Evolutionary conservation across 108 stramenopile species (phyloP).

Genomic region (Cyclotella cryptica): DNA sequence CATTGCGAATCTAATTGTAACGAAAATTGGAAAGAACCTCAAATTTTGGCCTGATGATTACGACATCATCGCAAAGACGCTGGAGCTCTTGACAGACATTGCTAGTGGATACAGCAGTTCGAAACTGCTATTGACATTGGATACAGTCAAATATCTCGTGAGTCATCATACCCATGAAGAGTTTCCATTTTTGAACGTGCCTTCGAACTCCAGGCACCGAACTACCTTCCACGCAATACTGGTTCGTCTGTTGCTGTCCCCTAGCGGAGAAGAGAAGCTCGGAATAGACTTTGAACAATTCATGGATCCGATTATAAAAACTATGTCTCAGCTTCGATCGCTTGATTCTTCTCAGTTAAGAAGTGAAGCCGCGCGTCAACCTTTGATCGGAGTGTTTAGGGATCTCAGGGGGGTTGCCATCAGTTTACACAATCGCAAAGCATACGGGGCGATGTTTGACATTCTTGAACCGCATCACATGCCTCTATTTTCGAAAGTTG

Average conservation of each 20-base stretch:
- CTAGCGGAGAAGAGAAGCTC: constrained; percentile 88
- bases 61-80: constrained; percentile 89
- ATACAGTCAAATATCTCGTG: constrained; percentile 94
- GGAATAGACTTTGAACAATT: constrained; percentile 93
- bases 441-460: constrained; percentile 94
- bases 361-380: constrained; percentile 73
- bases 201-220: constrained; percentile 87
- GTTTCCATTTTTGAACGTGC: constrained; percentile 92
- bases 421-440: constrained; percentile 93
- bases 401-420: constrained; percentile 94
- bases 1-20: constrained; percentile 95
- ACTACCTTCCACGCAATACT: constrained; percentile 96
- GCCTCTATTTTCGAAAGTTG: constrained; percentile 87
- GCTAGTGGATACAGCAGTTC: constrained; percentile 94
- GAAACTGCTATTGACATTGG: constrained; percentile 93
- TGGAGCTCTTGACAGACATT: constrained; percentile 96
- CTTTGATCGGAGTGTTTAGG: constrained; percentile 92
- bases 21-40: constrained; percentile 96
- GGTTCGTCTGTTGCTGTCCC: constrained; percentile 89
- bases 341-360: constrained; percentile 72
- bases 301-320: constrained; percentile 89
- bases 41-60: constrained; percentile 95
- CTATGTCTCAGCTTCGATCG: constrained; percentile 71
- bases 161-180: constrained; percentile 94
- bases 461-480: constrained; percentile 91